Evolutionary conservation across 2,329 filamentous ascomycete species (phyloP), one percentile per base, ranked within the genome.

Genomic region (Clonostachys sp.): DNA sequence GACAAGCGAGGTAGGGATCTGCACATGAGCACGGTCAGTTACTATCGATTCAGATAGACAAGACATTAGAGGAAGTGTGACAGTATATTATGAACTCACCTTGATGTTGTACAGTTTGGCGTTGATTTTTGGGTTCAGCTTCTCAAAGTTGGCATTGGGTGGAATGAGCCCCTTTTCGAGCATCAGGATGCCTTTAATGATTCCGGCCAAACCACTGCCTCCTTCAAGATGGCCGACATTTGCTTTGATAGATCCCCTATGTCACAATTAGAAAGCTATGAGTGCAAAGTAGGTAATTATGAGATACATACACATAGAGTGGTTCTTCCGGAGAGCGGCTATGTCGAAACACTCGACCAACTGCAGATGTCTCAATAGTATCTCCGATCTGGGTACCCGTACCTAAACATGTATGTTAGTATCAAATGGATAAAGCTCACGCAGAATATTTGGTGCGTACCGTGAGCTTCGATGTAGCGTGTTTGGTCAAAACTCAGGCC

Each of bases 371-470:
- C 50, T 73, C 70, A 41, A 64, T 63, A 10, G 59, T 53, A 48
- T 74, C 72, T 5, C 75, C 73, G 4, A 68, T 71, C 13, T 65
- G 64, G 0, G 77, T 80, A 12, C 75, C 76, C 0, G 75, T 80
- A 9, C 75, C 76, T 39, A 12, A 30, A 30, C 3, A 39, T n/a
- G 5, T 3, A 39, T 39, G 36, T 39, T n/a, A 39, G 36, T 39
- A 39, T 39, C 12, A 39, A 17, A 39, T n/a, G 12, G 5, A 39
- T 1, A 39, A 39, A 1, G 74, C 9, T 30, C 24, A 10, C 9
- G 4, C 10, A 4, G 8, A 30, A 30, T 10, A 30, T 30, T 30
- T 30, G 9, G 24, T 75, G 75, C 0, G 75, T 80, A 9, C 75
- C 76, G 49, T 72, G 74, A 36, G 71, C 72, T 51, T 77, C 74